Evolutionary conservation across 306 rosid species (phyloP), one percentile per base, ranked within the genome.

Genomic region (Senna tora): DNA sequence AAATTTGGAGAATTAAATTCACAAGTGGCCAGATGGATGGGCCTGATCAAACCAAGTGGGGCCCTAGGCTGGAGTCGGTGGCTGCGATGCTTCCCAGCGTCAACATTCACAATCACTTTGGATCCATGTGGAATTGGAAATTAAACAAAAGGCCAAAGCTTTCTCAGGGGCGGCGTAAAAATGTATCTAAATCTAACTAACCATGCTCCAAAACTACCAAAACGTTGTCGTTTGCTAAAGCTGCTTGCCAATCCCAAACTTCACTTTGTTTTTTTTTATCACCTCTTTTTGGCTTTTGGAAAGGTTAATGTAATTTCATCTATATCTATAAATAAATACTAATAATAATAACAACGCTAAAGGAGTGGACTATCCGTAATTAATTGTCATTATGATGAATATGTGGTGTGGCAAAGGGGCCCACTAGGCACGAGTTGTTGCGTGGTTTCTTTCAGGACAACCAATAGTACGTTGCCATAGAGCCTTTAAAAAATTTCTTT

Each of bases 131-230:
- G n/a, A n/a, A n/a, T n/a, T n/a, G n/a, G 38, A 33, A 36, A 21
- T 0, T 41, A 80, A 50, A 73, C 67, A 50, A 72, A 78, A 69
- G 86, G 65, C 25, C 71, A 10, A 42, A 47, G 30, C 67, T 67
- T 67, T 72, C 4, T 6, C 34, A 25, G 71, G 62, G 95, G 86
- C 89, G 87, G 96, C 93, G 84, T 74, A 32, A 82, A 85, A 10
- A 14, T 2, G 11, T 71, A 5, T 17, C 82, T 57, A 69, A 51
- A 65, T 61, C 72, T 2, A 38, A 9, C 39, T 58, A 80, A 36
- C 39, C 39, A 36, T 4, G 6, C 39, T 36, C 2, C 2, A 36
- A 36, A 36, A 36, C 39, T 4, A 36, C 39, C 8, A 36, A 36
- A 36, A 36, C 39, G 39, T 4, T 0, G 39, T 4, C 39, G 39